Percentiles rank a stretch among this genome's conserved stretches.
Evolutionary conservation across 106 monocot genomes (phyloP).

Genomic region (Dioscorea zingiberensis): DNA sequence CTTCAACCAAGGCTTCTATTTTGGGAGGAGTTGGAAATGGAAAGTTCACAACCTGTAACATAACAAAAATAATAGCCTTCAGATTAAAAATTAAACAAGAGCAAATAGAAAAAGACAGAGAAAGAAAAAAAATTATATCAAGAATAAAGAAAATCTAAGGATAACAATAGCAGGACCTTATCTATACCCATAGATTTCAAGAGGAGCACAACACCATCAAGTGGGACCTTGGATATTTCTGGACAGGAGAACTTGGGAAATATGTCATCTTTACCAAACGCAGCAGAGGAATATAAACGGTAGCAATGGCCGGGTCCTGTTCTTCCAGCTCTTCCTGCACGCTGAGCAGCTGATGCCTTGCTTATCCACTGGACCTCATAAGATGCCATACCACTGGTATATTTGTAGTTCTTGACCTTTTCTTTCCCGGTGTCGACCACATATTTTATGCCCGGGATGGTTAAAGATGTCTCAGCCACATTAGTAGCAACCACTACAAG

Average conservation of each 20-base stretch:
- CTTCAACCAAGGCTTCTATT: slow-evolving; percentile 54
- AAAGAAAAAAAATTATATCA: too few species aligned
- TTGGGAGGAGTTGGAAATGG: slow-evolving; percentile 94
- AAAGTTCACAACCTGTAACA: slow-evolving; percentile 78
- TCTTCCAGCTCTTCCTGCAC: slow-evolving; percentile 93
- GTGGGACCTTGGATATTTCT: slow-evolving; percentile 78
- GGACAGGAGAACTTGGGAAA: slow-evolving; percentile 76
- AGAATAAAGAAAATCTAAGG: neutral
- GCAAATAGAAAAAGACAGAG: neutral
- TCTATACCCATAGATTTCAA: slow-evolving; percentile 86
- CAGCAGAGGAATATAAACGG: slow-evolving; percentile 82
- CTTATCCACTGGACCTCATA: slow-evolving; percentile 93
- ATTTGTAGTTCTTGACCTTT: slow-evolving; percentile 83
- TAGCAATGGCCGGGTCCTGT: slow-evolving; percentile 92
- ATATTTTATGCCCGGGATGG: slow-evolving; percentile 97
- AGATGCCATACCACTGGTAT: slow-evolving; percentile 56
- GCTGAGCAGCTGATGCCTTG: slow-evolving; percentile 91
- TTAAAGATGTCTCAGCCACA: slow-evolving; percentile 96
- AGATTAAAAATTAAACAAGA: slow-evolving; percentile 10
- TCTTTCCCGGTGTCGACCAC: slow-evolving; percentile 96
- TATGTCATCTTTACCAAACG: slow-evolving; percentile 66
- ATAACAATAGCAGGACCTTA: slow-evolving; percentile 43
- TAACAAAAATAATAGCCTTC: neutral
- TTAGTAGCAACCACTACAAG: slow-evolving; percentile 93
- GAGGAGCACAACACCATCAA: slow-evolving; percentile 87